Conservation (phyloP, 768 basidiomycete genomes). For the Suillus variegatus region DNA sequence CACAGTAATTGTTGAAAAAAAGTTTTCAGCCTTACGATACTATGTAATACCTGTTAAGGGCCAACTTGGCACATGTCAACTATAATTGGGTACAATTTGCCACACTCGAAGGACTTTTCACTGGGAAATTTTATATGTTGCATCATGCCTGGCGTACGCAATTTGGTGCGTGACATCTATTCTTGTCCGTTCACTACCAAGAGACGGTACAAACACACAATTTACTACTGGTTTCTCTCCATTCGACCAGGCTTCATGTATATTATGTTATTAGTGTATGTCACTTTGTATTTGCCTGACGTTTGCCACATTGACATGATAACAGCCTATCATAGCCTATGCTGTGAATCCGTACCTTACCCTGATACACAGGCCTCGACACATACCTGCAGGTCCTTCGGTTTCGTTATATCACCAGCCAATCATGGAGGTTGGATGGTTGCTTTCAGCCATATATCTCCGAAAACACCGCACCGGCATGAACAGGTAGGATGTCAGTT, state of each 20-base stretch:
- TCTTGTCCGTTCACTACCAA: neutral
- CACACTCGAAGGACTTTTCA: too few relatives aligned
- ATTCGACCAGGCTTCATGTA: slow-evolving; percentile 8
- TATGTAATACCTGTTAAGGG: too few relatives aligned
- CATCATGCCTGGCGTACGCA: too few relatives aligned
- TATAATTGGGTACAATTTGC: too few relatives aligned
- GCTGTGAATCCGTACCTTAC: too few relatives aligned
- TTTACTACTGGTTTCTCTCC: neutral
- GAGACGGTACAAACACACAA: neutral
- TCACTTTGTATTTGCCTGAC: neutral
- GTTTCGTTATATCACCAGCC: slow-evolving; percentile 4
- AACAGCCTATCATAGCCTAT: slow-evolving; percentile 3
- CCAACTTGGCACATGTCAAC: too few relatives aligned
- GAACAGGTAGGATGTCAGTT: slow-evolving; percentile 7
- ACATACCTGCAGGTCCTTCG: too few relatives aligned
- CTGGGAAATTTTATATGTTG: too few relatives aligned
- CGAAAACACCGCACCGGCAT: slow-evolving; percentile 13
- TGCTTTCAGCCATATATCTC: slow-evolving; percentile 4
- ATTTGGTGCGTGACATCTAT: neutral
- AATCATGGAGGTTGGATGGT: slow-evolving; percentile 17
- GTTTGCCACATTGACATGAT: neutral
- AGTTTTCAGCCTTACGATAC: too few relatives aligned
- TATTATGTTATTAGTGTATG: slow-evolving; percentile 13
- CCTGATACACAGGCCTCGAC: neutral
- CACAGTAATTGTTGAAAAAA: too few relatives aligned